These are phyloP conservation scores for Hippophae rhamnoides DNA, from an alignment of 306 rosid genomes.

Conservation along the genomic window DNA sequence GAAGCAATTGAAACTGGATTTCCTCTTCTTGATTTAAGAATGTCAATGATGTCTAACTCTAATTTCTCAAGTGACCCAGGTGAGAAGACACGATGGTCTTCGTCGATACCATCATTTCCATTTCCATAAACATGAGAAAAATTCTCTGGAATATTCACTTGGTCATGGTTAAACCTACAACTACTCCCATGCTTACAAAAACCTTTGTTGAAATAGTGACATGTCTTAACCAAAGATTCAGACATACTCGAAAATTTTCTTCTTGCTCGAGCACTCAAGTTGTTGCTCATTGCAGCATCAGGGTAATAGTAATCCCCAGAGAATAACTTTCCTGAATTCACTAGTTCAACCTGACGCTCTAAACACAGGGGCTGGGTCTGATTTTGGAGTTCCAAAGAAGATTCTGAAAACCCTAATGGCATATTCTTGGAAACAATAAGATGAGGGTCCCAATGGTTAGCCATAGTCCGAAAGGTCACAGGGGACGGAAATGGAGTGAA, in stretches of 20 bases:
- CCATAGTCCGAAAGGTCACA: conserved; percentile 17
- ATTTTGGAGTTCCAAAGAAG: conserved; percentile 34
- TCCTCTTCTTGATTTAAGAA: conserved; percentile 53
- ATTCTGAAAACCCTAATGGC: conserved; percentile 26
- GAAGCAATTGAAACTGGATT: conserved; percentile 78
- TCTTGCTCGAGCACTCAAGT: conserved; percentile 18
- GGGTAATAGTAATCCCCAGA: conserved; percentile 27
- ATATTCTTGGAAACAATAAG: conserved; percentile 5
- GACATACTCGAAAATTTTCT: conserved; percentile 26
- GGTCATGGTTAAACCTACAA: conserved; percentile 60
- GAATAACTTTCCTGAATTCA: conserved; percentile 19
- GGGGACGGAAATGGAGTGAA: conserved; percentile 23
- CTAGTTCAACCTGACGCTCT: conserved; percentile 36
- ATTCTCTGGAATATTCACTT: conserved; percentile 26
- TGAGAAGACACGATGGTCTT: conserved; percentile 34
- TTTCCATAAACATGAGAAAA: conserved; percentile 21
- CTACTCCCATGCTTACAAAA: conserved; percentile 70
- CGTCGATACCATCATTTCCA: conserved; percentile 24
- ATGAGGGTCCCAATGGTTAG: conserved; percentile 37
- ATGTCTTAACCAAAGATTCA: conserved; percentile 46
- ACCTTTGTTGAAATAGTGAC: conserved; percentile 72
- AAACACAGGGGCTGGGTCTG: conserved; percentile 25
- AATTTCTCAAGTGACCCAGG: conserved; percentile 53
- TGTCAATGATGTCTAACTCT: conserved; percentile 63
- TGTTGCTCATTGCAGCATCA: conserved; percentile 20